phyloP scores from a whole-genome alignment of 208 protist genomes.

The Plasmodiophora brassicae region DNA sequence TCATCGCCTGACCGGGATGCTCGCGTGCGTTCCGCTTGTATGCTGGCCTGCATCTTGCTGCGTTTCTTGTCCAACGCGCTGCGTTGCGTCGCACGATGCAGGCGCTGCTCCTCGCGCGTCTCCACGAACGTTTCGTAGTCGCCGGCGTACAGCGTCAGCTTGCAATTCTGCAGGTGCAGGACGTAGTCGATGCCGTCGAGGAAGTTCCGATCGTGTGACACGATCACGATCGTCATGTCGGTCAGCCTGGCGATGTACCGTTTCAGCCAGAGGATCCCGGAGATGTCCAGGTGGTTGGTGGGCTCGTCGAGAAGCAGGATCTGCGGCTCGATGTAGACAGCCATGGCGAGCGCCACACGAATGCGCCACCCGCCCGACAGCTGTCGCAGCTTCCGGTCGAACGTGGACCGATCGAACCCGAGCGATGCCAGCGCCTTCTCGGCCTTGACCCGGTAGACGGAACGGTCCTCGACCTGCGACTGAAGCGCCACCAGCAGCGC shows the following conservation, averaged over 20 bases:
- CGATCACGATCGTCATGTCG: conserved; percentile 45
- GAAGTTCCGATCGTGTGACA: conserved; percentile 56
- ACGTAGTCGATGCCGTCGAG: conserved; percentile 52
- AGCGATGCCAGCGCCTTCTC: neutral
- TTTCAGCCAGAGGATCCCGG: conserved; percentile 86
- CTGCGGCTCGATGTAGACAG: conserved; percentile 85
- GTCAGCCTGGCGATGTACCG: neutral
- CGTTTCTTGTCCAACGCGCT: no score
- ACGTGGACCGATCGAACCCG: neutral
- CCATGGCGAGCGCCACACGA: conserved; percentile 83
- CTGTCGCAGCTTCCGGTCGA: neutral
- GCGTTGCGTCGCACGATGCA: no score
- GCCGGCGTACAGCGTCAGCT: conserved; percentile 16
- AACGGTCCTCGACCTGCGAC: neutral
- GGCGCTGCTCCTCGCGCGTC: neutral
- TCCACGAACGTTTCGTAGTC: conserved; percentile 32
- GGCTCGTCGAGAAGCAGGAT: conserved; percentile 93
- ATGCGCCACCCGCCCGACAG: conserved; percentile 68
- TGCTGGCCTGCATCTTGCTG: no score
- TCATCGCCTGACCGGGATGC: no score
- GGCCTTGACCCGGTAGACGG: neutral
- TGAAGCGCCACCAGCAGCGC: neutral
- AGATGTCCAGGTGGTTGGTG: conserved; percentile 92
- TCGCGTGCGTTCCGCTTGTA: no score
- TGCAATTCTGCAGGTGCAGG: conserved; percentile 37